Evolutionary conservation across 257 asterid genomes (phyloP), one percentile per base, ranked within the genome.

Genomic region (Capsicum pubescens): DNA sequence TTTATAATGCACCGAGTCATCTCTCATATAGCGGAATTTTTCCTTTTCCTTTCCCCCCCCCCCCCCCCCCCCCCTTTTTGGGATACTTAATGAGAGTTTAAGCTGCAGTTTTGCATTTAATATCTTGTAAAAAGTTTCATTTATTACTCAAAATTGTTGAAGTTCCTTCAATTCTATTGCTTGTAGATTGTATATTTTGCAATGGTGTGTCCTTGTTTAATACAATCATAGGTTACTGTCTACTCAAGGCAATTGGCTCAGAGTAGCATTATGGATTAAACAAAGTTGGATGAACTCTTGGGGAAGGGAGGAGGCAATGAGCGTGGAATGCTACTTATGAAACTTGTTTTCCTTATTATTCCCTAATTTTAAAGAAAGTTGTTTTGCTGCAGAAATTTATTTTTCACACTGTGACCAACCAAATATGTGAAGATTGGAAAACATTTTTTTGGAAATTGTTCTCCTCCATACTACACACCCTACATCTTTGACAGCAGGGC

Each of bases 51-150:
- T 71, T 16, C 5, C 46, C 5, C 7, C 19, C 5, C 46, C 5
- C 7, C 19, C 5, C 46, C 5, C 7, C 19, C n/a, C n/a, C 5
- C 46, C 5, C 7, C 19, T 72, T 32, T 12, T 50, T 12, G 44
- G 7, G 48, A 77, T 77, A 26, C 60, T 32, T 69, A 7, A 15
- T 10, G 64, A 36, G 26, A 76, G 63, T 54, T 74, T 35, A 54
- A 77, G 66, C 50, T 54, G 82, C 26, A 32, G 82, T 54, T 54
- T 54, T 77, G 82, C 63, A 54, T 14, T 77, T 54, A 21, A 76
- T 19, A 21, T 52, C 16, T 26, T 54, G 81, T 52, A 76, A 32
- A 21, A 50, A n/a, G 6, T 19, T 14, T 74, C 81, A 48, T n/a
- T 52, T 50, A 74, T 74, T 21, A 50, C 11, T 12, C 81, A 4